Base-by-base conservation (phyloP, 2,329 filamentous ascomycete genomes). In the Colletotrichum sp. region DNA sequence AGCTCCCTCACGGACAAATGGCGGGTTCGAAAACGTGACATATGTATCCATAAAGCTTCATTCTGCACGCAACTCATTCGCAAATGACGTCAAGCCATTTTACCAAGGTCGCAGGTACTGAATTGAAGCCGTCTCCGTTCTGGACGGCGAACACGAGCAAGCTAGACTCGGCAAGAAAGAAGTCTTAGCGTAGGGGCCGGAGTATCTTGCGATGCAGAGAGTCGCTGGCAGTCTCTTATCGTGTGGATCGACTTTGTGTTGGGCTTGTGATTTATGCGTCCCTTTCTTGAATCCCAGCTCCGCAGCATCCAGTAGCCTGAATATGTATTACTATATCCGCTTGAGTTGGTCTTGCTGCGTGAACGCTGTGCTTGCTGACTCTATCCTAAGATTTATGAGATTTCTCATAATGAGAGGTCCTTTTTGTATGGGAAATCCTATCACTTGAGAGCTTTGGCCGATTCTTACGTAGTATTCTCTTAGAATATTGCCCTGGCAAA, bases 381-480 rank as follows among this genome's bases (percentile, higher is more conserved):
- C n/a, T 3, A 52, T 21, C 43, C 8, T 6, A 21, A 4, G 12
- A 52, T 7, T 52, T 4, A 13, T 3, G n/a, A 3, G 2, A 52
- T 21, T 52, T 21, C 6, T 52, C 43, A 13, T 10, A 21, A 1
- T n/a, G 2, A 21, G 3, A 48, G 9, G n/a, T 2, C 10, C 1
- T 3, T 4, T 52, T 21, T 52, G 10, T 52, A 6, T 3, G n/a
- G n/a, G n/a, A 21, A 21, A 21, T 52, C n/a, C 12, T 10, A 13
- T 21, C n/a, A 52, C n/a, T 13, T n/a, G 6, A 52, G 7, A 4
- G 5, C 6, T 12, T n/a, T 1, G 6, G 5, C 9, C 18, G 38
- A 12, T 12, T n/a, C 2, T 48, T 1, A 21, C 10, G 10, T 4
- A 21, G 10, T 0, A 52, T 13, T 52, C 6, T 21, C 2, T 7